These are phyloP conservation scores for Populus simonii DNA, from an alignment of 345 rosid species.

Conservation along the genomic window DNA sequence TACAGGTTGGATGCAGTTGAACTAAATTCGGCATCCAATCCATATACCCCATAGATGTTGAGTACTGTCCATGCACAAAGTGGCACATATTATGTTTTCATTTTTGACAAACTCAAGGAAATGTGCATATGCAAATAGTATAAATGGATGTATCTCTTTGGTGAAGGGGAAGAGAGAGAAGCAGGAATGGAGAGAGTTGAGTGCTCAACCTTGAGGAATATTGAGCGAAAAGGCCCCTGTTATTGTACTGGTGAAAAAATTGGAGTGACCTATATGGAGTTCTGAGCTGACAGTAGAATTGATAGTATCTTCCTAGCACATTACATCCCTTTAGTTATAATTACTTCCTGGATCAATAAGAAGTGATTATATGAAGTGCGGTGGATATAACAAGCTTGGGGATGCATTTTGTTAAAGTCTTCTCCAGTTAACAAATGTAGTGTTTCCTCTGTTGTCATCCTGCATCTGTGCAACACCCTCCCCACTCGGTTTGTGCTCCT, in stretches of 20 bases:
- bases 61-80: neutral
- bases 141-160: neutral
- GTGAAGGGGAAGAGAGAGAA: neutral
- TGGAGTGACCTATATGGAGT: neutral
- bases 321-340: neutral
- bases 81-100: neutral
- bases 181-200: neutral
- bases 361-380: neutral
- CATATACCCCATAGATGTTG: neutral
- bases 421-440: neutral
- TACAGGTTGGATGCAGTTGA: neutral
- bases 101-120: neutral
- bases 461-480: neutral
- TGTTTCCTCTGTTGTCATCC: neutral
- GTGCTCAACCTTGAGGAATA: neutral
- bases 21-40: neutral
- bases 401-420: too few species aligned
- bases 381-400: too few species aligned
- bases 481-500: neutral
- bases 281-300: neutral
- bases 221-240: neutral
- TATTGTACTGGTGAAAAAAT: neutral
- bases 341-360: neutral
- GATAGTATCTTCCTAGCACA: neutral
- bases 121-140: neutral